These are phyloP conservation scores for Eutrema salsugineum DNA, from an alignment of 441 rosid species.

Conservation along the genomic window DNA sequence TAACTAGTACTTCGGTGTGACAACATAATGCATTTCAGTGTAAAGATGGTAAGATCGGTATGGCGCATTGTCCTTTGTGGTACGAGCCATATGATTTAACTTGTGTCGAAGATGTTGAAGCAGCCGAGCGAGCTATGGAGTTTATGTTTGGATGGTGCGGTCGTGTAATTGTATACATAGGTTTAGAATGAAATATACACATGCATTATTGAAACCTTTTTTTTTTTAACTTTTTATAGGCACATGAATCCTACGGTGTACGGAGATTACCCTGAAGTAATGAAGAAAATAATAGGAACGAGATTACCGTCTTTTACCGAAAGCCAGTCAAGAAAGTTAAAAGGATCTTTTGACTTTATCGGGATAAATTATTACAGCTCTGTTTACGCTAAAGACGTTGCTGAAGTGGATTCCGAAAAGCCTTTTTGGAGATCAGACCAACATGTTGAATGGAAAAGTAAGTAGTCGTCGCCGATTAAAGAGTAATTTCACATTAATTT, in stretches of 20 bases:
- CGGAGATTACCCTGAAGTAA: constrained; percentile 29
- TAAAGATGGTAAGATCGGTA: constrained; percentile 40
- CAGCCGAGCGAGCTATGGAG: constrained; percentile 38
- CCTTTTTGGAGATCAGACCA: constrained; percentile 17
- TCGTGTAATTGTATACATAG: background rate
- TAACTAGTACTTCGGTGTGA: background rate
- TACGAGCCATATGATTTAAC: constrained; percentile 30
- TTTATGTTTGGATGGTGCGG: constrained; percentile 40
- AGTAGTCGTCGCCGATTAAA: background rate
- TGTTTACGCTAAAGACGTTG: constrained; percentile 21
- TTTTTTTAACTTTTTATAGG: constrained; percentile 10
- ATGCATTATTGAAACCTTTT: background rate
- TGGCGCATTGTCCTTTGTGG: constrained; percentile 29
- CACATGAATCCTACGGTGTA: constrained; percentile 34
- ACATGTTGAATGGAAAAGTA: constrained; percentile 27
- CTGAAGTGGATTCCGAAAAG: background rate
- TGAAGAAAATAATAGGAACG: constrained; percentile 21
- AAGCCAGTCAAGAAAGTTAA: constrained; percentile 17
- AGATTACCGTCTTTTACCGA: constrained; percentile 28
- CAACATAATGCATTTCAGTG: constrained; percentile 5
- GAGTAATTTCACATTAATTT: background rate
- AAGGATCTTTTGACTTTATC: constrained; percentile 27
- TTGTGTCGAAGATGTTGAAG: constrained; percentile 17
- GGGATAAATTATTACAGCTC: constrained; percentile 40
- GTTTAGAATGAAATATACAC: background rate